Percentiles rank a stretch among this genome's conserved stretches.
Conservation (phyloP, 495 filamentous ascomycete species). For the Margaritispora aquatica region DNA sequence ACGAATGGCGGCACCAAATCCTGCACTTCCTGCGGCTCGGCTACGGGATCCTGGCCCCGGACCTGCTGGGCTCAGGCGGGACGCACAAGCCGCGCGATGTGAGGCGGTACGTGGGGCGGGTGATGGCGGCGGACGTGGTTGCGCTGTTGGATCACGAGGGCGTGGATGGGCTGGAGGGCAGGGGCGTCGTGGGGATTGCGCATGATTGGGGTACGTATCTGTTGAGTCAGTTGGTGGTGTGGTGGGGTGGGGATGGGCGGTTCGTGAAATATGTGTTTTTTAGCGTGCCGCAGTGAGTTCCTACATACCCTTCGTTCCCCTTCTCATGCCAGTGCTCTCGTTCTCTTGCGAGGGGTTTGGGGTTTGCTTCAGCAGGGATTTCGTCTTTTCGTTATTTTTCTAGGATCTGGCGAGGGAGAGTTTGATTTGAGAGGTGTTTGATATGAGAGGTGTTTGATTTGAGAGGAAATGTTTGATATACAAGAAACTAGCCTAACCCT, state of each 20-base stretch:
- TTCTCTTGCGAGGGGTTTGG: too few species aligned
- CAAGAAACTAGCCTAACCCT: too few species aligned
- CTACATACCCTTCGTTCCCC: too few species aligned
- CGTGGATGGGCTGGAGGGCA: background rate
- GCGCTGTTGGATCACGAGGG: slow-evolving; percentile 27
- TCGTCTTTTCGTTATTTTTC: too few species aligned
- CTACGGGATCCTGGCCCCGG: slow-evolving; percentile 41
- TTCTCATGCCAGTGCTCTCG: too few species aligned
- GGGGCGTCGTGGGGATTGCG: slow-evolving; percentile 23
- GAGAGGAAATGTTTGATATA: too few species aligned
- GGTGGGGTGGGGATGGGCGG: slow-evolving; percentile 7
- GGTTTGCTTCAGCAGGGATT: too few species aligned
- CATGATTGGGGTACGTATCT: slow-evolving; percentile 28
- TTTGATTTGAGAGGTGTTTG: too few species aligned
- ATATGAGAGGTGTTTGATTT: too few species aligned
- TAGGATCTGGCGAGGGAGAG: too few species aligned
- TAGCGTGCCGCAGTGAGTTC: slow-evolving; percentile 16
- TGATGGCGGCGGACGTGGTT: slow-evolving; percentile 33
- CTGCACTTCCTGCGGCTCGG: slow-evolving; percentile 28
- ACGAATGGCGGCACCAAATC: slow-evolving; percentile 41
- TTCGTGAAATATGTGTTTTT: slow-evolving; percentile 18
- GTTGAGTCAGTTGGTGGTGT: slow-evolving; percentile 7
- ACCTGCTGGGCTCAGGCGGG: slow-evolving; percentile 44
- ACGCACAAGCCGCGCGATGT: slow-evolving; percentile 32
- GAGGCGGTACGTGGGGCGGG: slow-evolving; percentile 28